Evolutionary conservation across 306 rosid genomes (phyloP).

Genomic region (Quercus variabilis): DNA sequence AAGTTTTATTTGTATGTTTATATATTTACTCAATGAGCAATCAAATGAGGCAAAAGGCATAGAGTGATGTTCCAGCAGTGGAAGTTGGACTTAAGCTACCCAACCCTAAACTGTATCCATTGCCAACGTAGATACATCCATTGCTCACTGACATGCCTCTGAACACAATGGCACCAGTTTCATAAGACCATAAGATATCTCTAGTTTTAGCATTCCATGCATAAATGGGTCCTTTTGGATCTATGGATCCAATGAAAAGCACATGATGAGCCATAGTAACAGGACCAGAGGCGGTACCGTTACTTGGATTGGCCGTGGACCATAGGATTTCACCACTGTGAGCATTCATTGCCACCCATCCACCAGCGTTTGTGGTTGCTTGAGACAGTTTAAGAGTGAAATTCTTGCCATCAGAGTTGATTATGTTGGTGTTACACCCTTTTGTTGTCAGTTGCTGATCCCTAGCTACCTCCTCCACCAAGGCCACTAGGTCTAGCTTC

Average conservation of each 20-base stretch:
- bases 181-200: slow-evolving; percentile 39
- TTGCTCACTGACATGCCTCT: slow-evolving; percentile 54
- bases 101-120: slow-evolving; percentile 40
- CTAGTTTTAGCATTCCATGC: slow-evolving; percentile 39
- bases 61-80: slow-evolving; percentile 46
- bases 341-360: too few relatives aligned
- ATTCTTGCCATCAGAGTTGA: slow-evolving; percentile 19
- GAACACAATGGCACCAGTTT: slow-evolving; percentile 36
- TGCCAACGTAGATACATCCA: slow-evolving; percentile 49
- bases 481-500: slow-evolving; percentile 62
- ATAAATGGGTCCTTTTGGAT: slow-evolving; percentile 33
- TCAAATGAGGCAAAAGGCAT: slow-evolving; percentile 37
- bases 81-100: slow-evolving; percentile 25
- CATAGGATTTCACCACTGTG: too few relatives aligned
- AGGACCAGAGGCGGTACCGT: too few relatives aligned
- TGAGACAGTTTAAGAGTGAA: too few relatives aligned
- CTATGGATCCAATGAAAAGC: background rate
- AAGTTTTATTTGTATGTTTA: too few relatives aligned
- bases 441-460: slow-evolving; percentile 56
- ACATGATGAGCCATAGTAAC: too few relatives aligned
- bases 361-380: too few relatives aligned
- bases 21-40: background rate
- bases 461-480: slow-evolving; percentile 56
- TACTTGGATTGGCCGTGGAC: too few relatives aligned
- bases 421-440: slow-evolving; percentile 59